Conservation (phyloP, 2,329 filamentous ascomycete species). For the Talaromyces islandicus region DNA sequence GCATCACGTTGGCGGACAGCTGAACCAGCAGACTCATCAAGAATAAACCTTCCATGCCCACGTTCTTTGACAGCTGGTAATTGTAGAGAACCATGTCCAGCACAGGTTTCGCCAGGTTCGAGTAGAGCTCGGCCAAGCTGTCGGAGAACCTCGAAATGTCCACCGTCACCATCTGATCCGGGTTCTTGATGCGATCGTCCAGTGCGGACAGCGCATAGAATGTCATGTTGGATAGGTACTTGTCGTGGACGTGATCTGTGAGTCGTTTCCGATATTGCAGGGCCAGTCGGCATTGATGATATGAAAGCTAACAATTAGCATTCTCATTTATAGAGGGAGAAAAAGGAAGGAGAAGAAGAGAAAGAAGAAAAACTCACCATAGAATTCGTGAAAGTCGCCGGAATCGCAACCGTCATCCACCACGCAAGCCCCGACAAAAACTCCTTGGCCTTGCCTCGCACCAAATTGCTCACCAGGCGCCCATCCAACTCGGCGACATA, state of each 20-base stretch:
- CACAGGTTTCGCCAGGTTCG: conserved; percentile 89
- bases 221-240: conserved; percentile 94
- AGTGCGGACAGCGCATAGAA: conserved; percentile 95
- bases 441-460: conserved; percentile 83
- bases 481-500: conserved; percentile 97
- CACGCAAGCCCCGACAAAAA: conserved; percentile 84
- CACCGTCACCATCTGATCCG: conserved; percentile 93
- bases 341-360: neutral
- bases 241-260: conserved; percentile 91
- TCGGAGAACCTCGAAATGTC: conserved; percentile 96
- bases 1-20: conserved; percentile 86
- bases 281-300: conserved; percentile 92
- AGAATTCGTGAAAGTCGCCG: conserved; percentile 96
- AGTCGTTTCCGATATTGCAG: conserved; percentile 87
- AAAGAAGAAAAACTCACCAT: conserved; percentile 61
- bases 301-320: conserved; percentile 64
- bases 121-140: conserved; percentile 89
- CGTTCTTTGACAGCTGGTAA: conserved; percentile 83
- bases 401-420: conserved; percentile 98
- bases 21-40: conserved; percentile 94
- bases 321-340: neutral
- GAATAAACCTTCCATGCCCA: conserved; percentile 93
- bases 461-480: conserved; percentile 81
- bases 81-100: conserved; percentile 97
- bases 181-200: conserved; percentile 97